phyloP scores from a whole-genome alignment of 2,329 filamentous ascomycete species.

The Colletotrichum neosansevieriae region DNA sequence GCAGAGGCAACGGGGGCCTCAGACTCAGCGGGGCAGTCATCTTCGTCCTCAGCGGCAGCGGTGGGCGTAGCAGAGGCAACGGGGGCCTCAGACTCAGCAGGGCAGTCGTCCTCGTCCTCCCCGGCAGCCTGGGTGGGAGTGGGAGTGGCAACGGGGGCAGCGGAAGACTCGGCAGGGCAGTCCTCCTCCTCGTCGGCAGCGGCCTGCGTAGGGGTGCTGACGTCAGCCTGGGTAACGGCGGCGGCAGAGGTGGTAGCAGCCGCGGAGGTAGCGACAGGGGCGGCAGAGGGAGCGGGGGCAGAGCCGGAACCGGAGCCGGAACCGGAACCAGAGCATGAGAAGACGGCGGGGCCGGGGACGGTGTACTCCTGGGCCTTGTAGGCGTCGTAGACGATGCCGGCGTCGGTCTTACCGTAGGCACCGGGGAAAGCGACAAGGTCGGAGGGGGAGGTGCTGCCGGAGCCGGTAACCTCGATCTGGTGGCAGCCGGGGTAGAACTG shows the following conservation, averaged over 20 bases:
- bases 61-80: too few species aligned
- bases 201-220: not conserved
- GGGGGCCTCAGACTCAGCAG: slow-evolving; percentile 26
- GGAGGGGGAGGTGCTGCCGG: slow-evolving; percentile 54
- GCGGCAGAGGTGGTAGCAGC: slow-evolving; percentile 12
- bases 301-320: slow-evolving; percentile 32
- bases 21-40: slow-evolving; percentile 35
- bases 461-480: slow-evolving; percentile 62
- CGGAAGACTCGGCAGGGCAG: slow-evolving; percentile 28
- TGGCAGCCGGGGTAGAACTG: slow-evolving; percentile 68
- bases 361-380: slow-evolving; percentile 59
- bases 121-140: not conserved
- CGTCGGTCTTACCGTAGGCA: slow-evolving; percentile 58
- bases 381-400: slow-evolving; percentile 61
- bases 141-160: slow-evolving; percentile 12
- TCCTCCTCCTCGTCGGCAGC: slow-evolving; percentile 21
- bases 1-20: slow-evolving; percentile 13
- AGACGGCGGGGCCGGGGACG: slow-evolving; percentile 61
- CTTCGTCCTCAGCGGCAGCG: not conserved
- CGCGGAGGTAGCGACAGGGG: slow-evolving; percentile 12
- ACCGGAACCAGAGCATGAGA: slow-evolving; percentile 54
- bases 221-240: slow-evolving; percentile 3
- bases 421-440: slow-evolving; percentile 61
- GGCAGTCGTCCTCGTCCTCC: slow-evolving; percentile 28
- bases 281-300: slow-evolving; percentile 7